A percentile compares a stretch with the other conserved stretches of the same genome.
phyloP scores from a whole-genome alignment of 2,329 filamentous ascomycete species.

The Scytalidium sp. region DNA sequence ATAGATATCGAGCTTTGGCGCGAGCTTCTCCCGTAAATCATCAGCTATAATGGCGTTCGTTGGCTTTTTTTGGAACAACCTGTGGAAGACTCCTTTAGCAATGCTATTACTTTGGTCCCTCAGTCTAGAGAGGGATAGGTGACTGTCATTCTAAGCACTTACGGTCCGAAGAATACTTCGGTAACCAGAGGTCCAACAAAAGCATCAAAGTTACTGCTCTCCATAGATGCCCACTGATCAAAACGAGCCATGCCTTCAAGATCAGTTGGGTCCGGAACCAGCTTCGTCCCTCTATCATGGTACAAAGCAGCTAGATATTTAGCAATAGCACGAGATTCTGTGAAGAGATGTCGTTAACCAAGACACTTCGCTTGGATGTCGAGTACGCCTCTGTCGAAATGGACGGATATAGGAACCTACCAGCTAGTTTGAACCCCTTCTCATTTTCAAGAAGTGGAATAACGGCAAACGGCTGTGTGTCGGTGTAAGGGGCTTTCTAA shows the following conservation, averaged over 20 bases:
- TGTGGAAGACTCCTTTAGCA: neutral
- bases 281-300: neutral
- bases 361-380: neutral
- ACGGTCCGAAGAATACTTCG: neutral
- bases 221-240: conserved; percentile 4
- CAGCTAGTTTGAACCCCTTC: neutral
- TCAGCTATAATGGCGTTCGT: neutral
- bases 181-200: conserved; percentile 34
- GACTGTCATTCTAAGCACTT: neutral
- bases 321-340: neutral
- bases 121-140: neutral
- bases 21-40: neutral
- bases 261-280: conserved; percentile 2
- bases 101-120: too few relatives aligned
- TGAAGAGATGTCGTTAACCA: neutral
- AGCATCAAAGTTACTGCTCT: conserved; percentile 16
- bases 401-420: neutral
- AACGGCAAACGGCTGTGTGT: neutral
- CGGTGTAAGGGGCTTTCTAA: neutral
- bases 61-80: neutral
- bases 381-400: neutral
- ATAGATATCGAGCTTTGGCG: neutral
- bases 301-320: neutral
- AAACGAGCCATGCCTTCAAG: conserved; percentile 1
- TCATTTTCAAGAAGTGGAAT: neutral